Evolutionary conservation across 441 rosid species (phyloP).

Genomic region (Adansonia madagascariensis): DNA sequence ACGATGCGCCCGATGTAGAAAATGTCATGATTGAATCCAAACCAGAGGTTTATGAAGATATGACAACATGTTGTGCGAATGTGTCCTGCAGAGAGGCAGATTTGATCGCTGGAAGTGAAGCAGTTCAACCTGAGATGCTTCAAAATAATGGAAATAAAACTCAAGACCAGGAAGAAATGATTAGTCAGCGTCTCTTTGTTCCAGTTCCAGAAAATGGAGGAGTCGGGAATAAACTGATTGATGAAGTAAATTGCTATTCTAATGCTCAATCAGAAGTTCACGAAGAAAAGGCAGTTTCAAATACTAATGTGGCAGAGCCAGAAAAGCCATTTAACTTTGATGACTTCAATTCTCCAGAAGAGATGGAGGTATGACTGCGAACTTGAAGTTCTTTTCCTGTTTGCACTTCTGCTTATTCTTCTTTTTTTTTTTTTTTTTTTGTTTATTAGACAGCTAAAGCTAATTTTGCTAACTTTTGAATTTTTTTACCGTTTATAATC

Average conservation of each 20-base stretch:
- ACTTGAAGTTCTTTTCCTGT: constrained; percentile 9
- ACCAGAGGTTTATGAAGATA: constrained; percentile 36
- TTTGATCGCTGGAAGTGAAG: constrained; percentile 35
- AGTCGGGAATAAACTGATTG: constrained; percentile 18
- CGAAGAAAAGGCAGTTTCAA: constrained; percentile 29
- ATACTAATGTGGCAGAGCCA: constrained; percentile 26
- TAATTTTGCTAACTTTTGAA: background rate
- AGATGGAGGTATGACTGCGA: constrained; percentile 68
- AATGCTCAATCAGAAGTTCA: constrained; percentile 30
- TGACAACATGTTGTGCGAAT: constrained; percentile 12
- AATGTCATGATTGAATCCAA: constrained; percentile 30
- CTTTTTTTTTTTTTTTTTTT: too few relatives aligned
- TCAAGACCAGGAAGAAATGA: constrained; percentile 16
- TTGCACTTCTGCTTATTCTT: background rate
- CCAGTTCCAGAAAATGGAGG: constrained; percentile 33
- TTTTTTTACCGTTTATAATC: background rate
- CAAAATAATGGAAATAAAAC: constrained; percentile 30
- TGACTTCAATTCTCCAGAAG: constrained; percentile 59
- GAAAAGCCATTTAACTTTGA: constrained; percentile 64
- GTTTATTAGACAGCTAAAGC: background rate
- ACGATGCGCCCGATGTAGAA: constrained; percentile 28
- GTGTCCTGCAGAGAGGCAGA: constrained; percentile 26
- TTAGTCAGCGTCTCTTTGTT: constrained; percentile 19
- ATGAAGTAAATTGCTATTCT: constrained; percentile 21
- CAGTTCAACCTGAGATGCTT: constrained; percentile 32